A percentile compares a stretch with the other conserved stretches of the same genome.
Conservation (phyloP, 2,329 filamentous ascomycete species). For the Diaporthe aspalathi region DNA sequence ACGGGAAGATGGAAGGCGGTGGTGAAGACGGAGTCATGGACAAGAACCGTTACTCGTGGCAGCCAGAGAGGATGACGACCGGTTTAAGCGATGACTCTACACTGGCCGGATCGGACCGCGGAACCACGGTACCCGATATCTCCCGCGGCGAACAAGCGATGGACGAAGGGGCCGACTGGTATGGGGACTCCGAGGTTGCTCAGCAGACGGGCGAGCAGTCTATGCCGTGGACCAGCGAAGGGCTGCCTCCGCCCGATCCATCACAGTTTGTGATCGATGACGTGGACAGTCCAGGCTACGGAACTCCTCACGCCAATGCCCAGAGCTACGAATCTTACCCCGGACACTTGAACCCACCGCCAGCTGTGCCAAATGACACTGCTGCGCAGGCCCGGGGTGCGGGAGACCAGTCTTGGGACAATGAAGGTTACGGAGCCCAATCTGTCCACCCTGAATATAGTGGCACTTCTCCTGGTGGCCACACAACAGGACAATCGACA, state of each 20-base stretch:
- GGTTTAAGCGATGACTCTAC: constrained; percentile 29
- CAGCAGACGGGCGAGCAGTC: not conserved
- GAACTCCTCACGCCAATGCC: not conserved
- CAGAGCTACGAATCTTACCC: not conserved
- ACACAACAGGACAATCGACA: not conserved
- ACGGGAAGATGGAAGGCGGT: not conserved
- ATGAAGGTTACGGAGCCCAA: not conserved
- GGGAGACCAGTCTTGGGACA: not conserved
- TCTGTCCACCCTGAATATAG: not conserved
- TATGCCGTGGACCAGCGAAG: not conserved
- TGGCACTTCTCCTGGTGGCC: not conserved
- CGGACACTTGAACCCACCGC: not conserved
- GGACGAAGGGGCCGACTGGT: not conserved
- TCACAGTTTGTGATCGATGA: constrained; percentile 35
- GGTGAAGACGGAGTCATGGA: not conserved
- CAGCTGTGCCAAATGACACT: not conserved
- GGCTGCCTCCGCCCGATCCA: not conserved
- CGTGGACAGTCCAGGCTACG: constrained; percentile 23
- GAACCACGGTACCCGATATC: not conserved
- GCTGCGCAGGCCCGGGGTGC: not conserved
- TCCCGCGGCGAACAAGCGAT: not conserved
- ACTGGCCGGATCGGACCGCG: constrained; percentile 8
- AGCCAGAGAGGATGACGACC: constrained; percentile 27
- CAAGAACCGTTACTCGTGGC: constrained; percentile 30
- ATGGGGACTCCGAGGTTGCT: not conserved